Conservation (phyloP, 1,284 basidiomycete genomes). For the Pseudozyma hubeiensis region DNA sequence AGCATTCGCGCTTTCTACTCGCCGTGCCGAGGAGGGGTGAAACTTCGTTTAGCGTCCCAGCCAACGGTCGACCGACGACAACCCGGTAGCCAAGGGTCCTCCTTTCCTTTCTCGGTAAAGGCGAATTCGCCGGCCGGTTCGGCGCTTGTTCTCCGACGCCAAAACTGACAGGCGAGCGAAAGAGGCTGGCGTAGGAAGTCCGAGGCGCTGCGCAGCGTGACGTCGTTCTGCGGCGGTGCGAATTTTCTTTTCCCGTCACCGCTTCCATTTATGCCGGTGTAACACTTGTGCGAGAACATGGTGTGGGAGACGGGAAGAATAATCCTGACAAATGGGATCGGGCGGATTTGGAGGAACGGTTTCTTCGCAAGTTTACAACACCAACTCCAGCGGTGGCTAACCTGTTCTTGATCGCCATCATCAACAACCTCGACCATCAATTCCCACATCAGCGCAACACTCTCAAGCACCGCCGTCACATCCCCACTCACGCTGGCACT, state of each 20-base stretch:
- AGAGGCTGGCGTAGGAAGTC: neutral
- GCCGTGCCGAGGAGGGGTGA: neutral
- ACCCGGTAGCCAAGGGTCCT: neutral
- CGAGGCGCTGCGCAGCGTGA: neutral
- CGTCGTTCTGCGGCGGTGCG: slow-evolving; percentile 4
- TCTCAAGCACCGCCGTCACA: too few species aligned
- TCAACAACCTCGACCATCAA: too few species aligned
- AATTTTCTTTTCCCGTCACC: neutral
- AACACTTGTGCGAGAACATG: neutral
- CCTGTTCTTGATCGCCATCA: too few species aligned
- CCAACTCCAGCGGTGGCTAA: neutral
- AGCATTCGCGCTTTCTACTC: neutral
- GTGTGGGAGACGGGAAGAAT: neutral
- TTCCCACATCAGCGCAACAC: too few species aligned
- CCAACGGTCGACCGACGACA: neutral
- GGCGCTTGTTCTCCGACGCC: too few species aligned
- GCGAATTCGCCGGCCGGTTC: too few species aligned
- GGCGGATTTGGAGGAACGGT: neutral
- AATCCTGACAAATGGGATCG: slow-evolving; percentile 1
- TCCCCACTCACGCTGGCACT: too few species aligned
- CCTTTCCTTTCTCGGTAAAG: too few species aligned
- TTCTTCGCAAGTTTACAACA: neutral
- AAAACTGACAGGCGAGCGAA: too few species aligned
- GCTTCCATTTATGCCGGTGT: neutral
- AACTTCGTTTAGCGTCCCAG: neutral